Percentiles rank a stretch among this genome's conserved stretches.
Conservation (phyloP, 1,139 yeast species). For the Blastobotrys raffinosifermentans region DNA sequence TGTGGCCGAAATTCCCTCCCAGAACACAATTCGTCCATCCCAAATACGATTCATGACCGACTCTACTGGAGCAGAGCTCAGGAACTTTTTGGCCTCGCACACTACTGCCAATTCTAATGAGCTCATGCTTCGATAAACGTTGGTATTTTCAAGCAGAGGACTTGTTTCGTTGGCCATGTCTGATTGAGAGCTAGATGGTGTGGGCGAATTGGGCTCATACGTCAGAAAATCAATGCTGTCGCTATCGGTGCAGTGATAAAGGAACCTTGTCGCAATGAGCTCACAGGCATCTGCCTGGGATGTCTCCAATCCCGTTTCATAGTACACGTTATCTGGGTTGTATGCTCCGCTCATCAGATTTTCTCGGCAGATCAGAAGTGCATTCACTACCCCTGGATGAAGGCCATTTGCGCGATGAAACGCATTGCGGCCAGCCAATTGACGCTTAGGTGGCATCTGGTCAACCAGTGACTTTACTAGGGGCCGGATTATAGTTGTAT, state of each 20-base stretch:
- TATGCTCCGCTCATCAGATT: slow-evolving; percentile 23
- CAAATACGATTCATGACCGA: slow-evolving; percentile 28
- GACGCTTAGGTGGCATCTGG: slow-evolving; percentile 9
- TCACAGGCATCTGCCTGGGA: slow-evolving; percentile 31
- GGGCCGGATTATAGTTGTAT: slow-evolving; percentile 21
- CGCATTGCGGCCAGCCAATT: background rate
- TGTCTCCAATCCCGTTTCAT: slow-evolving; percentile 22
- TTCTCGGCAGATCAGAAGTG: slow-evolving; percentile 26
- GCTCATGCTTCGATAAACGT: too few species aligned
- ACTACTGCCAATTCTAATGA: slow-evolving; percentile 30
- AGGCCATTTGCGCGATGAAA: slow-evolving; percentile 11
- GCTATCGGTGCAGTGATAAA: slow-evolving; percentile 22
- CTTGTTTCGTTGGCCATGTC: background rate
- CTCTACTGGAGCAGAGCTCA: slow-evolving; percentile 26
- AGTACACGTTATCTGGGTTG: slow-evolving; percentile 22
- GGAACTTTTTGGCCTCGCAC: slow-evolving; percentile 25
- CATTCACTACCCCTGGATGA: slow-evolving; percentile 30
- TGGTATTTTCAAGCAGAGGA: too few species aligned
- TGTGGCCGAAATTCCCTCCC: slow-evolving; percentile 27
- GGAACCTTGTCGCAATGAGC: slow-evolving; percentile 26
- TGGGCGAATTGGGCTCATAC: slow-evolving; percentile 21
- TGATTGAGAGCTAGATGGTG: background rate
- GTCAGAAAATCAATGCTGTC: slow-evolving; percentile 27
- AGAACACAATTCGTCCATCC: slow-evolving; percentile 32
- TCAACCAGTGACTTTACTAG: slow-evolving; percentile 16